Evolutionary conservation across 2,329 filamentous ascomycete species (phyloP), one percentile per base, ranked within the genome.

Genomic region (Sarocladium strictum): DNA sequence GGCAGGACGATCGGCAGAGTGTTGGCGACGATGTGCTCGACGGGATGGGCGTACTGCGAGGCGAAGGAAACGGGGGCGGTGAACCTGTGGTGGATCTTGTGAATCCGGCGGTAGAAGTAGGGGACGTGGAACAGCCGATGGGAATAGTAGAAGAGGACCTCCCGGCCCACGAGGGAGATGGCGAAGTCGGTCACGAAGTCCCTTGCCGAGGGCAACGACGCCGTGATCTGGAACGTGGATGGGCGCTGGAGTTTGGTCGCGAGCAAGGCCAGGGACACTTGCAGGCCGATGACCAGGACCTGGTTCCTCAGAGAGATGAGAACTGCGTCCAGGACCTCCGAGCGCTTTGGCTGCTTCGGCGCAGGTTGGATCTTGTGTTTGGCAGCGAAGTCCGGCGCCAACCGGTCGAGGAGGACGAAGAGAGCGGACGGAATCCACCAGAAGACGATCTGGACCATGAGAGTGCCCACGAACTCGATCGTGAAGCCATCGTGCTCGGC

Each of bases 51-150:
- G 58, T 80, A 83, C 59, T 83, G 76, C 2, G 79, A 77, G 0
- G 79, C 72, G 4, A 83, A 69, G 0, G 77, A 75, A 2, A 84
- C 73, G 0, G 79, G 80, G 1, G 79, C 77, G 0, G 73, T 78
- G 67, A 81, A 83, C 23, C 67, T 67, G 66, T 83, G 80, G 60
- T 84, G 80, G 21, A 68, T 68, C 59, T 82, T 82, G 68, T 83
- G 80, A 56, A 83, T 73, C 29, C 65, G 65, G 11, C 64, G 64
- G 67, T 83, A 83, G 5, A 80, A 62, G 5, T 58, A 63, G 0
- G 72, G 76, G 5, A 68, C 61, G 64, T 83, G 80, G 3, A 84
- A 67, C 2, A 78, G 60, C 6, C 80, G 76, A 63, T 84, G 80
- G 23, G 69, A 62, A 59, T 80, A 80, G 67, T 83, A 83, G 65